phyloP scores from a whole-genome alignment of 768 basidiomycete genomes.

The Kwoniella newhampshirensis region DNA sequence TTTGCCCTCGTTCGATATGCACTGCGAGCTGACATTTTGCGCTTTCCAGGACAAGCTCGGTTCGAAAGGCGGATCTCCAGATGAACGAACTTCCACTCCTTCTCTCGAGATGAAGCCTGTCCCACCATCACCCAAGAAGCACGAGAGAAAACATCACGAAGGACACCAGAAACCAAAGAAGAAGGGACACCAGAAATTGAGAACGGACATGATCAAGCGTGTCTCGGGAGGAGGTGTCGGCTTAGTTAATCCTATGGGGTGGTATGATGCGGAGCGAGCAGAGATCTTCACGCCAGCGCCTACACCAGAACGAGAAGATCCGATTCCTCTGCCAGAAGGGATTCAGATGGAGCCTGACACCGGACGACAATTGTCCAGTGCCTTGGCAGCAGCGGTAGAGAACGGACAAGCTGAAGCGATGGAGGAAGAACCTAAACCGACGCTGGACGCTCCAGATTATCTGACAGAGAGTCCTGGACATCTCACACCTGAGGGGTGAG shows the following conservation, averaged over 20 bases:
- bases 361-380: constrained; percentile 6
- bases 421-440: not conserved
- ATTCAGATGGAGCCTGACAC: constrained; percentile 3
- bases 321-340: constrained; percentile 4
- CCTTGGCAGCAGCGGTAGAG: constrained; percentile 11
- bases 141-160: constrained; percentile 3
- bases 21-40: not conserved
- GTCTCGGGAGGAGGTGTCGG: constrained; percentile 54
- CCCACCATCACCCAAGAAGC: constrained; percentile 14
- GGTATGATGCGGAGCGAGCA: constrained; percentile 43
- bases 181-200: constrained; percentile 32
- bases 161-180: constrained; percentile 26
- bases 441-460: not conserved
- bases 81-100: constrained; percentile 16
- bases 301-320: constrained; percentile 10
- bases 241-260: constrained; percentile 54
- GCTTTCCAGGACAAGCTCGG: constrained; percentile 5
- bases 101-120: constrained; percentile 31
- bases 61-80: constrained; percentile 2
- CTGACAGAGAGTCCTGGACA: constrained; percentile 12
- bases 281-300: constrained; percentile 11
- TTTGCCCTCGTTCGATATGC: too few relatives aligned
- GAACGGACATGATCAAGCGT: constrained; percentile 53
- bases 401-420: constrained; percentile 4
- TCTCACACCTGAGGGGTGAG: constrained; percentile 8